A percentile compares a stretch with the other conserved stretches of the same genome.
These are phyloP conservation scores for Strobilomyces dryophilus DNA, from an alignment of 768 basidiomycete genomes.

Conservation along the genomic window DNA sequence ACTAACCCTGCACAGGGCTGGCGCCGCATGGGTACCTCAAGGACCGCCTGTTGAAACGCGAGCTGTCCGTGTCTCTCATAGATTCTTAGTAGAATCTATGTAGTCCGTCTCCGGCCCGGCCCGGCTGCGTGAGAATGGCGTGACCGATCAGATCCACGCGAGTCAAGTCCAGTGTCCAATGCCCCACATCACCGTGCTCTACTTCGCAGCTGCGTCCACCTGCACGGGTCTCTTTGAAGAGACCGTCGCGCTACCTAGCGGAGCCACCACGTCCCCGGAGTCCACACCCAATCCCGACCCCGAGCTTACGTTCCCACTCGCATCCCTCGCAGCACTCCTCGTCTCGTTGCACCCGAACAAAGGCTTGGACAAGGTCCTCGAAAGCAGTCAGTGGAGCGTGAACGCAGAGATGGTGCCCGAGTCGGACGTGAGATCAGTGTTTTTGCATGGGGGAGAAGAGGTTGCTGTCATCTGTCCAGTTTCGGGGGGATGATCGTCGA, in stretches of 20 bases:
- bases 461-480: slow-evolving; percentile 80
- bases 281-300: slow-evolving; percentile 16
- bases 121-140: neutral
- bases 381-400: slow-evolving; percentile 72
- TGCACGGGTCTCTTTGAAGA: slow-evolving; percentile 58
- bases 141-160: neutral
- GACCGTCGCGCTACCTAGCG: slow-evolving; percentile 40
- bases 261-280: slow-evolving; percentile 1
- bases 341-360: slow-evolving; percentile 51
- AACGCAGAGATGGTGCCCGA: slow-evolving; percentile 76
- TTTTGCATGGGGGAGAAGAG: slow-evolving; percentile 67
- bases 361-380: slow-evolving; percentile 49
- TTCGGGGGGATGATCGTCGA: slow-evolving; percentile 56
- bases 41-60: too few relatives aligned
- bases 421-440: slow-evolving; percentile 33
- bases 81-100: too few relatives aligned
- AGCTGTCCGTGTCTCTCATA: too few relatives aligned
- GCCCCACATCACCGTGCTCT: slow-evolving; percentile 40
- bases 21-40: too few relatives aligned
- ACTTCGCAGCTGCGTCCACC: slow-evolving; percentile 66
- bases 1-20: too few relatives aligned
- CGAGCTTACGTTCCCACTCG: slow-evolving; percentile 37
- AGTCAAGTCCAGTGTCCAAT: too few relatives aligned
- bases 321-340: slow-evolving; percentile 48
- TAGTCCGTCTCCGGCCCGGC: too few relatives aligned